These are phyloP conservation scores for Tricholomella constricta DNA, from an alignment of 768 basidiomycete genomes.

Conservation along the genomic window DNA sequence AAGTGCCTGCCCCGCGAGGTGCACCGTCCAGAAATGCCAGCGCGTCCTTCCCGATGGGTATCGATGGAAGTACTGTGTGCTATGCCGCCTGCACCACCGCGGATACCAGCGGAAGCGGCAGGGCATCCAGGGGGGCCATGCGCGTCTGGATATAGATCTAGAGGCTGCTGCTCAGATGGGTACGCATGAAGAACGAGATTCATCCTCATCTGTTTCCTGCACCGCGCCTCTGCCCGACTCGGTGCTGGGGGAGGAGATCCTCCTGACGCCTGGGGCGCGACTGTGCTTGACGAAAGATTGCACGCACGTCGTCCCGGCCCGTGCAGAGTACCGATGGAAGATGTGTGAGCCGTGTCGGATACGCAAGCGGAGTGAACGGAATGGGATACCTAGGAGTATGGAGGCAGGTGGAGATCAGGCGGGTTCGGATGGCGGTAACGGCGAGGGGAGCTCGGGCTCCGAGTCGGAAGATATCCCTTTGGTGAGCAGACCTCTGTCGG, in stretches of 20 bases:
- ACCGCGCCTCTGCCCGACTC: neutral
- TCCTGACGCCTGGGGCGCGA: slow-evolving; percentile 34
- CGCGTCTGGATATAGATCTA: slow-evolving; percentile 22
- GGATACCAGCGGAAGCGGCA: slow-evolving; percentile 35
- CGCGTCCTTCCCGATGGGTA: slow-evolving; percentile 32
- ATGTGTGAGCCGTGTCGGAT: slow-evolving; percentile 41
- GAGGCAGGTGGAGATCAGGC: neutral
- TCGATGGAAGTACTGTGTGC: slow-evolving; percentile 44
- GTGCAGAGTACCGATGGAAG: slow-evolving; percentile 40
- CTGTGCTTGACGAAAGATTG: slow-evolving; percentile 39
- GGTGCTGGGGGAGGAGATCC: neutral
- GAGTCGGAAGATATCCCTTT: slow-evolving; percentile 9
- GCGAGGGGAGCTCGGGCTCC: slow-evolving; percentile 1
- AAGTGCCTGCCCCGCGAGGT: slow-evolving; percentile 18
- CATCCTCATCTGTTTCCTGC: no score
- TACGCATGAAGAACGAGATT: no score
- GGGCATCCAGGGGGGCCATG: slow-evolving; percentile 27
- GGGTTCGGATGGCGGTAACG: neutral
- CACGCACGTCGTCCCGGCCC: slow-evolving; percentile 35
- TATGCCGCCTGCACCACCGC: slow-evolving; percentile 40
- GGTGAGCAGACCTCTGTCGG: slow-evolving; percentile 9
- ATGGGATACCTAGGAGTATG: slow-evolving; percentile 6
- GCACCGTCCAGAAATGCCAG: slow-evolving; percentile 35
- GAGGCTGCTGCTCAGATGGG: no score
- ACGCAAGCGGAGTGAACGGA: slow-evolving; percentile 22